Base-by-base conservation (phyloP, 2,329 filamentous ascomycete genomes). In the Elsinoe fawcettii region DNA sequence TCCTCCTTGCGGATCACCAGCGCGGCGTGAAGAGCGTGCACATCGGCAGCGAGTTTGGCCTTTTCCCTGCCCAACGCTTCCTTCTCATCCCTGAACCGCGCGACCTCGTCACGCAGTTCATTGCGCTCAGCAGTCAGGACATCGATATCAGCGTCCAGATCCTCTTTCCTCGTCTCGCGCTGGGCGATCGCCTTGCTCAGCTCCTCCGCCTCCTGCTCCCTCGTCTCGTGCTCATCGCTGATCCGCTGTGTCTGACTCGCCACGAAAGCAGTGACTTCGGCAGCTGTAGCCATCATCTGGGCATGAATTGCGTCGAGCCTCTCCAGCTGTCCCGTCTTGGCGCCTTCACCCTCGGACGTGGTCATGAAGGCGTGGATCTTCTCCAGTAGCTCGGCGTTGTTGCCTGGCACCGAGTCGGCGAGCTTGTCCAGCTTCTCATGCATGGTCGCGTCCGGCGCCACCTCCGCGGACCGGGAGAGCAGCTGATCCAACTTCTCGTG, bases 1-100 rank as follows among this genome's bases (percentile, higher is more conserved):
- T 97, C 93, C 64, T 97, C 92, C 44, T 89, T 87, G 56, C 93
- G 87, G 58, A 97, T 85, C 16, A 86, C 83, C 27, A 97, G 80
- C 0, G 93, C 92, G 7, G 90, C 97, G 69, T 97, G 90, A 1
- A 99, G 80, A 7, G 90, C 88, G 4, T 90, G 91, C 0, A 99
- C 85, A 63, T 99, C 91, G 22, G 89, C 90, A 8, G 84, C 84
- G 25, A 96, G 77, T 57, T 86, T 83, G 46, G 85, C 84, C 75
- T 91, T 96, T 66, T 95, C 88, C 58, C 84, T 80, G 11, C 80
- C 78, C 57, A 97, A 77, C 53, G 83, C 82, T 59, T 96, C 90
- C 60, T 88, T 84, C 66, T 93, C 88, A 0, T 75, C 76, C 54
- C 80, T 79, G 23, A 91, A 73, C 7, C 75, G 71, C 18, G 80